Evolutionary conservation across 805 yeast genomes (phyloP), one percentile per base, ranked within the genome.

Genomic region (Vanderwaltozyma polyspora): DNA sequence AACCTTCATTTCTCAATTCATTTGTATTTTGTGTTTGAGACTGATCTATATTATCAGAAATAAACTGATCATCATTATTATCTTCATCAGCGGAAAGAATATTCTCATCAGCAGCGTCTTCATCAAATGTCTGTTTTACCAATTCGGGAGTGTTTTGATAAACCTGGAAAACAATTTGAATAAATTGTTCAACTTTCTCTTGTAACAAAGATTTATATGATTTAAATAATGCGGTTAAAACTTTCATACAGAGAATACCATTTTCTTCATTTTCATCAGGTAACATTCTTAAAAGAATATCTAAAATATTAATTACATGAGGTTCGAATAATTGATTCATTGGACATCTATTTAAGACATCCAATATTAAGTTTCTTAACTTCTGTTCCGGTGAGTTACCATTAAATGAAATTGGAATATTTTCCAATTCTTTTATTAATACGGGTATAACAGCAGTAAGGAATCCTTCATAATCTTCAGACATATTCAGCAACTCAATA

Each of bases 201-300:
- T 69, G 64, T 34, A 87, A 61, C 17, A 66, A 63, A 11, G 68
- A 52, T 60, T 84, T 89, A 62, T 81, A 89, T 2, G 87, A 74
- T 55, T 91, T 81, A 62, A 87, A 95, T 31, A 89, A 62, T 21
- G 80, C 72, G 13, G 96, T 84, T 32, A 87, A 68, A 36, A 85
- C 78, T 52, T 84, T 86, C 80, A 91, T 76, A 55, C 94, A 80
- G 33, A 85, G 66, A 1, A 86, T 84, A 33, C 97, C 97, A 55
- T 91, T 91, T 41, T 87, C 96, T 57, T 93, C 99, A 54, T 91
- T 91, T 51, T 93, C 99, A 12, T 62, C 66, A 14, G 70, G 73
- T 38, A 89, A 63, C 11, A 80, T 62, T 16, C 63, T 56, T 46
- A 77, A 73, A 35, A 89, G 60, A 6, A 34, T 61, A 24, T 72